phyloP scores from a whole-genome alignment of 306 rosid genomes.

The Cercis canadensis region DNA sequence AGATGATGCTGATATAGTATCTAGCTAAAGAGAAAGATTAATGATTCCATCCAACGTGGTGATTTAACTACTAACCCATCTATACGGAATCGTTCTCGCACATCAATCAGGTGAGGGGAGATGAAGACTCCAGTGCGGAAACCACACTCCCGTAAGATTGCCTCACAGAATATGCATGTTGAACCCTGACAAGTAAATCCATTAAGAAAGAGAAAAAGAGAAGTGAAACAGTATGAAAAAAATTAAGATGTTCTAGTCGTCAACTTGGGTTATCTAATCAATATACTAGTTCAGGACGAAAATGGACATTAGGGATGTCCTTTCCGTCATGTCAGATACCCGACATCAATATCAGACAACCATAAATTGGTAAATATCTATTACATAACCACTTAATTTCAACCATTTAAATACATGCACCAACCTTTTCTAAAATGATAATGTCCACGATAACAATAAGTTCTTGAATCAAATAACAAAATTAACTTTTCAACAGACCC shows the following conservation, averaged over 20 bases:
- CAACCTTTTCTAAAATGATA: slow-evolving; percentile 1
- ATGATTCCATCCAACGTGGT: slow-evolving; percentile 1
- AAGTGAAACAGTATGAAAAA: not conserved
- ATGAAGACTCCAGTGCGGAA: slow-evolving; percentile 78
- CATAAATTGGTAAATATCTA: slow-evolving; percentile 6
- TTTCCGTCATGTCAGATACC: slow-evolving; percentile 27
- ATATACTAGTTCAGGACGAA: slow-evolving; percentile 12
- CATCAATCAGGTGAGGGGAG: slow-evolving; percentile 73
- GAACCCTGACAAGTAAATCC: slow-evolving; percentile 59
- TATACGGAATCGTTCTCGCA: slow-evolving; percentile 73
- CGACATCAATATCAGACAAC: slow-evolving; percentile 23
- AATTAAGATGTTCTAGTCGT: not conserved
- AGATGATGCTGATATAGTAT: not conserved
- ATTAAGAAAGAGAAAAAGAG: not conserved
- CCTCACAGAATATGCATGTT: slow-evolving; percentile 72
- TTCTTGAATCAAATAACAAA: slow-evolving; percentile 12
- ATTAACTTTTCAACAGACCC: not conserved
- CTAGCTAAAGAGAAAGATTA: slow-evolving; percentile 18
- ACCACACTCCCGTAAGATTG: slow-evolving; percentile 75
- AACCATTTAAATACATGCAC: slow-evolving; percentile 26
- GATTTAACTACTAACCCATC: slow-evolving; percentile 62
- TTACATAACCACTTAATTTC: slow-evolving; percentile 18
- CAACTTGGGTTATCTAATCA: slow-evolving; percentile 4
- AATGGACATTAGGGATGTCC: slow-evolving; percentile 23
- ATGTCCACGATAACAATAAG: slow-evolving; percentile 5